Conservation (phyloP, 1,284 basidiomycete genomes). For the Marasmius oreades region DNA sequence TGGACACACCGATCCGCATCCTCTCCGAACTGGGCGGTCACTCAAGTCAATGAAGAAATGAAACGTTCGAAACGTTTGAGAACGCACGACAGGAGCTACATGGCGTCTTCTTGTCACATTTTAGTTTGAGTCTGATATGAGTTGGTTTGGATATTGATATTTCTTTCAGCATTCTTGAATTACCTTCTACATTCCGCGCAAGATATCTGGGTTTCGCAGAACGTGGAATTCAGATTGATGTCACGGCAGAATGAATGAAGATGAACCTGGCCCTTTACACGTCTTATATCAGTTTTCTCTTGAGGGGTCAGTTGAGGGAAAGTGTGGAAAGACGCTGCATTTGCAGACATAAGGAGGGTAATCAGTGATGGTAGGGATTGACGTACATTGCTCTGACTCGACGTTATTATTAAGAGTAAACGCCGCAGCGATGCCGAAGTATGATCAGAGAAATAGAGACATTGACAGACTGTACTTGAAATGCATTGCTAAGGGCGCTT, state of each 20-base stretch:
- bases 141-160: neutral
- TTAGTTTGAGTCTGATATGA: constrained; percentile 54
- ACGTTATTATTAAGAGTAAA: neutral
- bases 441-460: neutral
- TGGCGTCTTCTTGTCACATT: constrained; percentile 62
- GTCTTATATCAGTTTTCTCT: constrained; percentile 1
- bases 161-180: neutral
- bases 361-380: neutral
- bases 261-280: constrained; percentile 1
- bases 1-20: constrained; percentile 51
- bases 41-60: neutral
- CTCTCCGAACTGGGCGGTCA: constrained; percentile 31
- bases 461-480: no score
- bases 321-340: neutral
- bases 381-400: no score
- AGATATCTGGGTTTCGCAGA: constrained; percentile 33
- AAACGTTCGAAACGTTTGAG: constrained; percentile 8
- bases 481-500: no score
- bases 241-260: neutral
- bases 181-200: constrained; percentile 55
- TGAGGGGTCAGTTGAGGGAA: neutral
- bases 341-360: neutral
- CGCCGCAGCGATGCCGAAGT: neutral
- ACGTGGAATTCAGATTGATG: neutral
- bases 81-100: constrained; percentile 46